Percentiles rank a stretch among this genome's conserved stretches.
phyloP scores from a whole-genome alignment of 1,284 basidiomycete genomes.

The Sphaerobolus stellatus region DNA sequence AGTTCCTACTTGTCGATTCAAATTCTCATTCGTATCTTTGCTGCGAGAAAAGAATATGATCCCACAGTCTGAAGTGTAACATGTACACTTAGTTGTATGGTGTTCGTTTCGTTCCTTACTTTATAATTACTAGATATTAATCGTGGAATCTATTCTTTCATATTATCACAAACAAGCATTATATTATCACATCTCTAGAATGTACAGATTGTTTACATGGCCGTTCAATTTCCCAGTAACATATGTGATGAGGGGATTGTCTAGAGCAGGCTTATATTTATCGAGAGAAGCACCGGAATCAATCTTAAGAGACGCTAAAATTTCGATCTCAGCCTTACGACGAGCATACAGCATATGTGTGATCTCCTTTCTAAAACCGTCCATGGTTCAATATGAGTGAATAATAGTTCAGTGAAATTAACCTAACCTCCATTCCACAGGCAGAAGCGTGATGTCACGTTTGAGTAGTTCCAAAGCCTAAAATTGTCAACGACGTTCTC shows the following conservation, averaged over 20 bases:
- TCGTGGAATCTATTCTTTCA: not conserved
- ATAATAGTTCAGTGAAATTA: constrained; percentile 9
- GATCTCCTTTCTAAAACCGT: constrained; percentile 65
- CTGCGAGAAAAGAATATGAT: not conserved
- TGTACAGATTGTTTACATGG: no score
- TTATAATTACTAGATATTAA: not conserved
- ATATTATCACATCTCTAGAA: not conserved
- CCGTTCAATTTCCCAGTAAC: no score
- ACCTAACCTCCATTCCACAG: constrained; percentile 70
- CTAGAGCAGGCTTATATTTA: no score
- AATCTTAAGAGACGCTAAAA: constrained; percentile 55
- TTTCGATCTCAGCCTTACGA: constrained; percentile 88
- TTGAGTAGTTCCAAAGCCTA: constrained; percentile 72
- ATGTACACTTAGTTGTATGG: no score
- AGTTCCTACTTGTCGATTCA: constrained; percentile 13
- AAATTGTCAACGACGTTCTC: not conserved
- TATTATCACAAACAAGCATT: not conserved
- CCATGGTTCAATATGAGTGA: not conserved
- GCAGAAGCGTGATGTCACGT: constrained; percentile 43
- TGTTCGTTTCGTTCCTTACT: no score
- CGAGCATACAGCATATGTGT: constrained; percentile 73
- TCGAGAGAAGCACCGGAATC: no score
- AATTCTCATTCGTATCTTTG: constrained; percentile 1
- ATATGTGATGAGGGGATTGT: no score
- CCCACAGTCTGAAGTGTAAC: not conserved